A percentile compares a stretch with the other conserved stretches of the same genome.
These are phyloP conservation scores for Gossypium sturtianum DNA, from an alignment of 345 rosid genomes.

Conservation along the genomic window DNA sequence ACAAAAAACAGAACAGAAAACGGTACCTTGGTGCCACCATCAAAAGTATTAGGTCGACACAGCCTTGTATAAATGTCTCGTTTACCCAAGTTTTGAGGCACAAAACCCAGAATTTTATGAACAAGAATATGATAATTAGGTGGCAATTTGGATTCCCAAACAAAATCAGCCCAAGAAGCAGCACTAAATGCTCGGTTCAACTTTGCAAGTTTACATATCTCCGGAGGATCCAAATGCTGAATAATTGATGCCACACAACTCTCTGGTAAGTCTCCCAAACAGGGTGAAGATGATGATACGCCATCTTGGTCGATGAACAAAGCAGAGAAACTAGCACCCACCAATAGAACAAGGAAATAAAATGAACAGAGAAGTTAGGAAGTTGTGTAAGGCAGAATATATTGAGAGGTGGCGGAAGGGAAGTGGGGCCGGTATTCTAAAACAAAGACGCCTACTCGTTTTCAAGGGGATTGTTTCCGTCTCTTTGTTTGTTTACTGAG, in stretches of 20 bases:
- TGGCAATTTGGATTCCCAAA: constrained; percentile 94
- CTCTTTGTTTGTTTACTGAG: constrained; percentile 8
- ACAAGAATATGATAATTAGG: constrained; percentile 50
- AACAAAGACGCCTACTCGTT: constrained; percentile 12
- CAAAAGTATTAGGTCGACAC: constrained; percentile 53
- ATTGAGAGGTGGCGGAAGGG: background rate
- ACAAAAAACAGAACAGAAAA: background rate
- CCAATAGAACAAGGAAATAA: constrained; percentile 13
- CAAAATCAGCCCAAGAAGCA: constrained; percentile 90
- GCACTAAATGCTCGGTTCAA: constrained; percentile 75
- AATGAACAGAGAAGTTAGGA: constrained; percentile 1
- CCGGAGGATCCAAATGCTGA: constrained; percentile 60
- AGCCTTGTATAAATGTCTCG: constrained; percentile 64
- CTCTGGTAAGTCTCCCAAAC: constrained; percentile 84
- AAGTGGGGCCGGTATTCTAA: no score
- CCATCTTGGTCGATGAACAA: constrained; percentile 14
- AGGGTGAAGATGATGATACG: constrained; percentile 21
- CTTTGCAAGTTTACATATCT: constrained; percentile 66
- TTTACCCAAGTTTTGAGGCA: constrained; percentile 40
- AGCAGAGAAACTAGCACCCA: constrained; percentile 59
- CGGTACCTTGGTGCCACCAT: constrained; percentile 67
- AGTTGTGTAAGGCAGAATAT: background rate
- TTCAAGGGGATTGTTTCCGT: background rate
- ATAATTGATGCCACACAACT: constrained; percentile 70
- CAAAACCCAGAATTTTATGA: constrained; percentile 43